Conservation (phyloP, 768 basidiomycete genomes). For the Daedalea quercina region DNA sequence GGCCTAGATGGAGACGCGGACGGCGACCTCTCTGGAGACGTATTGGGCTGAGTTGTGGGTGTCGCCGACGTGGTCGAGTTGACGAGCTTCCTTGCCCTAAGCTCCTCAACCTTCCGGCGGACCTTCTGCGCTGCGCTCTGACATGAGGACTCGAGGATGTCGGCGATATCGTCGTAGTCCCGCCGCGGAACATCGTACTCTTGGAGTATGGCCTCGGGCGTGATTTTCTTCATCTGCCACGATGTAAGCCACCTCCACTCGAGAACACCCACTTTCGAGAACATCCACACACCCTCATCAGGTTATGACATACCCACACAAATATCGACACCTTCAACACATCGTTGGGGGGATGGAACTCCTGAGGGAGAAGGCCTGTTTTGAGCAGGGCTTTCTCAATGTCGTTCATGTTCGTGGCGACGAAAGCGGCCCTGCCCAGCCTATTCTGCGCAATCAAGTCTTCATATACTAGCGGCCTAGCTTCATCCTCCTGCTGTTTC, state of each 20-base stretch:
- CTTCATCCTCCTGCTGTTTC: not conserved
- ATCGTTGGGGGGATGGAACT: conserved; percentile 10
- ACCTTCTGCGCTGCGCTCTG: conserved; percentile 7
- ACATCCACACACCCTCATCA: conserved; percentile 10
- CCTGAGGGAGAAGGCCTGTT: conserved; percentile 12
- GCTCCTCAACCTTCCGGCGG: conserved; percentile 5
- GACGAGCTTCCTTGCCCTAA: not conserved
- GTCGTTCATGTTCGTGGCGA: conserved; percentile 15
- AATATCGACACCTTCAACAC: conserved; percentile 19
- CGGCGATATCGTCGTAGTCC: conserved; percentile 12
- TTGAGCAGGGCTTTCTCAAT: conserved; percentile 16
- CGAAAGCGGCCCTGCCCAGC: conserved; percentile 10
- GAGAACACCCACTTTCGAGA: not conserved
- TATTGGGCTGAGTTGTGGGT: not conserved
- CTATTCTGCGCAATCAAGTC: conserved; percentile 7
- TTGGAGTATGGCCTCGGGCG: conserved; percentile 1
- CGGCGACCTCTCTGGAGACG: not conserved
- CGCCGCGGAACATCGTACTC: conserved; percentile 6
- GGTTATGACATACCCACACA: conserved; percentile 17
- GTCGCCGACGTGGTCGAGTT: not conserved
- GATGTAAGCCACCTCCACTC: not conserved
- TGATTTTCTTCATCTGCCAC: conserved; percentile 5
- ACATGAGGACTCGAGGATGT: conserved; percentile 11
- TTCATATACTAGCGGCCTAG: conserved; percentile 9
- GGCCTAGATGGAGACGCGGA: conserved; percentile 18